Evolutionary conservation across 805 yeast genomes (phyloP), one percentile per base, ranked within the genome.

Genomic region (Kluyveromyces aestuarii): DNA sequence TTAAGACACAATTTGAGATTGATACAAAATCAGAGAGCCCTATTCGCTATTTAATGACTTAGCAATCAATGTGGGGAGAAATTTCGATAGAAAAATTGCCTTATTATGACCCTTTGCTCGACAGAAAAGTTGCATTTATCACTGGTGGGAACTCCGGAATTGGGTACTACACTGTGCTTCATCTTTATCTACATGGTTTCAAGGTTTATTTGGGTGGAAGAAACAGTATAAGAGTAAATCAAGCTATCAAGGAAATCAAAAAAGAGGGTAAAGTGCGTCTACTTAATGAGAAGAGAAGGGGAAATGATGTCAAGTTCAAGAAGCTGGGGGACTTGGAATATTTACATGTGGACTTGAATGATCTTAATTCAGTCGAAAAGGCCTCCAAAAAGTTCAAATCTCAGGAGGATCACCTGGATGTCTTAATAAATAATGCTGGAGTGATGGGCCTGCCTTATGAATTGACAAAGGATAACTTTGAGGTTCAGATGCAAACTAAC

Each of bases 71-170:
- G 45, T 43, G 45, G 45, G 39, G 19, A 50, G 46, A 51, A 35
- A 61, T 69, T 53, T 64, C 74, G 53, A 81, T 84, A 7, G 74
- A 74, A 43, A 52, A 67, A 1, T 65, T 82, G 27, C 90, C 93
- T 0, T 85, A 81, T 63, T 66, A 71, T 54, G 70, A 84, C 55
- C 89, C 89, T 0, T 52, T 55, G 1, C 52, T 52, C 2, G 78
- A 75, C 27, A 72, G 86, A 41, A 73, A 80, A 49, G 81, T 84
- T 4, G 89, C 87, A 2, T 68, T 87, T 7, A 79, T 87, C 30
- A 82, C 93, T 0, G 95, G 95, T 1, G 95, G 93, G 6, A 84
- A 82, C 56, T 76, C 84, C 48, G 96, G 95, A 0, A 77, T 85
- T 17, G 96, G 96, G 10, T 87, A 77, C 72, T 84, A 73, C 61